phyloP scores from a whole-genome alignment of 192 early-diverging fungal species.

The Backusella westeae region DNA sequence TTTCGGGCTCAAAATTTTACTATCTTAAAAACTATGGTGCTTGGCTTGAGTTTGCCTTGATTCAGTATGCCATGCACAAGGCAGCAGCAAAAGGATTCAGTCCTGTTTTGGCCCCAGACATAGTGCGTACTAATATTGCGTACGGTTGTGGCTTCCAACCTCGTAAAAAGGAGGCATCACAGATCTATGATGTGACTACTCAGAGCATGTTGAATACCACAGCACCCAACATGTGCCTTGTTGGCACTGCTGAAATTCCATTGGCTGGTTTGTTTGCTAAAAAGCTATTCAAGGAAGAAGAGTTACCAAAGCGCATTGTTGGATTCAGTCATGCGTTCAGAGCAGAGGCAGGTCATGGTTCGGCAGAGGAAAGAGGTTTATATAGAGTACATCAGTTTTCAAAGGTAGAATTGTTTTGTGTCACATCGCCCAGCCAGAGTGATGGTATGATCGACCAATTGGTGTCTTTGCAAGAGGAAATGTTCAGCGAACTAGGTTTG shows the following conservation, averaged over 20 bases:
- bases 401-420: slow-evolving; percentile 88
- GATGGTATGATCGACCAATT: slow-evolving; percentile 71
- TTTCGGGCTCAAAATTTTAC: slow-evolving; percentile 82
- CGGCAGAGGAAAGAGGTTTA: slow-evolving; percentile 79
- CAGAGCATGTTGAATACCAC: slow-evolving; percentile 33
- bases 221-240: slow-evolving; percentile 64
- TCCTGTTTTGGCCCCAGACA: slow-evolving; percentile 81
- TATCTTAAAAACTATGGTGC: slow-evolving; percentile 87
- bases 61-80: slow-evolving; percentile 82
- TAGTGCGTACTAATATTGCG: slow-evolving; percentile 74
- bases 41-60: slow-evolving; percentile 82
- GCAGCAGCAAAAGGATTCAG: slow-evolving; percentile 69
- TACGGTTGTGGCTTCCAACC: slow-evolving; percentile 92
- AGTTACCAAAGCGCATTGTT: slow-evolving; percentile 73
- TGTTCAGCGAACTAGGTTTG: slow-evolving; percentile 79
- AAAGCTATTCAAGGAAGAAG: slow-evolving; percentile 52
- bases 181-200: slow-evolving; percentile 75
- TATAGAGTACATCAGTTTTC: slow-evolving; percentile 95
- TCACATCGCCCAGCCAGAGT: slow-evolving; percentile 64
- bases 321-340: slow-evolving; percentile 88
- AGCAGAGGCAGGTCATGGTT: slow-evolving; percentile 86
- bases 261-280: slow-evolving; percentile 81
- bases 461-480: slow-evolving; percentile 63
- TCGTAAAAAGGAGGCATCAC: slow-evolving; percentile 70
- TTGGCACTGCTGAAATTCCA: slow-evolving; percentile 92